Base-by-base conservation (phyloP, 495 filamentous ascomycete genomes). In the Aspergillus ellipticus region DNA sequence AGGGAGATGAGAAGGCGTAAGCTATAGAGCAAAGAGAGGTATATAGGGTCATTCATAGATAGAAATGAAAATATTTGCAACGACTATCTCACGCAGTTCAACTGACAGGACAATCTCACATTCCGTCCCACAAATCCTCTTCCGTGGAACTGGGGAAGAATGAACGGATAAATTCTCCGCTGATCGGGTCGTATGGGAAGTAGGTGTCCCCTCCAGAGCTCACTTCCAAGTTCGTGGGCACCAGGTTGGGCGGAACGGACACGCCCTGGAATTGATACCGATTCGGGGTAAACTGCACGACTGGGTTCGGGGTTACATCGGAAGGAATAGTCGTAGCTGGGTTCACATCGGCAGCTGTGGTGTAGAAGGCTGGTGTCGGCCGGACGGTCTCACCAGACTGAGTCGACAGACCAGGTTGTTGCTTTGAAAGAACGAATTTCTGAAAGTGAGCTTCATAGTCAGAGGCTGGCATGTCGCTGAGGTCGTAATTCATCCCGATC, bases 141-240 rank as follows among this genome's bases (percentile, higher is more conserved):
- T 69, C 70, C 10, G 51, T 58, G 9, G 60, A 43, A 4, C 61
- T 21, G 4, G 75, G 74, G 63, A 78, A 78, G 65, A 78, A 78
- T 17, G 73, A 72, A 10, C 71, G 62, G 49, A 78, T 76, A 19
- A 78, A 78, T 46, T 76, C 70, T 16, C 72, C 72, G 31, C 66
- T 71, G 51, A 78, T 75, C 20, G 74, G 74, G 51, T 78, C 75
- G 53, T 76, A 78, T 1, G 75, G 75, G 61, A 78, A 78, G 29
- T 73, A 76, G 3, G 65, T 48, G 39, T 75, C 71, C 22, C 26
- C 52, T n/a, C 24, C 45, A 21, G 45, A 21, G 16, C 15, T 48
- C 13, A 16, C 15, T 57, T 60, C 24, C 41, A 20, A 35, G 29
- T 39, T 39, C 13, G 35, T 39, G 35, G 35, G 37, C 50, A 37